Percentiles rank a stretch among this genome's conserved stretches.
Evolutionary conservation across 2,329 filamentous ascomycete genomes (phyloP).

Genomic region (Cytospora piceae): DNA sequence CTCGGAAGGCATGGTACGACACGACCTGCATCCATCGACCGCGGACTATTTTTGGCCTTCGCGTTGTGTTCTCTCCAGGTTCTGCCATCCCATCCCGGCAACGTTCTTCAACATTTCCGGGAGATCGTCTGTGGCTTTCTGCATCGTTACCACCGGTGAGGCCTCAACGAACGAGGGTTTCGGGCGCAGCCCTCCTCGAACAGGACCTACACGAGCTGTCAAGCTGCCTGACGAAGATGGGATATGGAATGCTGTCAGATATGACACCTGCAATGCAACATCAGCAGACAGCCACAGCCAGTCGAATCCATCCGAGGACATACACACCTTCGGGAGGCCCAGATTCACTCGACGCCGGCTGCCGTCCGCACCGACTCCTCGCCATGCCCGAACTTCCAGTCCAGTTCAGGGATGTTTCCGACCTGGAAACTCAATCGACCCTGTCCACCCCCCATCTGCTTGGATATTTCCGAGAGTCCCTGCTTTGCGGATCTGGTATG

Average conservation of each 20-base stretch:
- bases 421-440: not conserved
- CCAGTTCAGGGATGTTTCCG: not conserved
- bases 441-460: not conserved
- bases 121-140: constrained; percentile 11
- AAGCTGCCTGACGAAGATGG: constrained; percentile 16
- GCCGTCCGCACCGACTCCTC: constrained; percentile 11
- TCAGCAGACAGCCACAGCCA: constrained; percentile 9
- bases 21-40: not conserved
- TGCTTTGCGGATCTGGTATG: not conserved
- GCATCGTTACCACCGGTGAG: constrained; percentile 16
- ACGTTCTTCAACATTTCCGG: not conserved
- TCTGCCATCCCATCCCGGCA: not conserved
- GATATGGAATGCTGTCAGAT: constrained; percentile 16
- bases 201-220: constrained; percentile 3
- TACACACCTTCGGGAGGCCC: constrained; percentile 10
- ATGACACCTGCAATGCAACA: constrained; percentile 28
- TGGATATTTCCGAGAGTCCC: no score
- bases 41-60: constrained; percentile 15
- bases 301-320: not conserved
- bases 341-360: constrained; percentile 22
- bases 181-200: not conserved
- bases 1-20: constrained; percentile 18
- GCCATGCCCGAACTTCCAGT: not conserved
- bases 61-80: not conserved
- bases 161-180: constrained; percentile 7